Evolutionary conservation across 2,329 filamentous ascomycete genomes (phyloP).

Genomic region (Elsinoe batatas): DNA sequence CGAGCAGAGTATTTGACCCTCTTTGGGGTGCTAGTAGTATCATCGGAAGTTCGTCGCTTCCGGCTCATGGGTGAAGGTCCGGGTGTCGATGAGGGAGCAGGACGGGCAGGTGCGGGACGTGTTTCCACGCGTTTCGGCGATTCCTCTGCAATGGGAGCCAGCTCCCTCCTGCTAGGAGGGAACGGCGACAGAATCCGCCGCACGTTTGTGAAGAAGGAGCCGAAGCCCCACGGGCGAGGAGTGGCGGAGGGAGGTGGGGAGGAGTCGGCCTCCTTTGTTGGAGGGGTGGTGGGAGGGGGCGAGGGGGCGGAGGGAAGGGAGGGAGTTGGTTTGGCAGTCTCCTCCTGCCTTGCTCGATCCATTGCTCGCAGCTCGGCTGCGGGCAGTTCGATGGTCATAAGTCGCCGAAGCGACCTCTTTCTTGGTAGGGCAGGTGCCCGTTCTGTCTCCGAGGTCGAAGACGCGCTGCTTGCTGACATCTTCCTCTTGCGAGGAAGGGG

Average conservation of each 20-base stretch:
- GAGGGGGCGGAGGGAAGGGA: neutral
- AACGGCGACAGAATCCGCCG: conserved; percentile 11
- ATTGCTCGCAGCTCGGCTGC: neutral
- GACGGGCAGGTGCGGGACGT: neutral
- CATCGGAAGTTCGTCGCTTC: conserved; percentile 2
- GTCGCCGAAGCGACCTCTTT: conserved; percentile 12
- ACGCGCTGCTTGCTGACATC: conserved; percentile 7
- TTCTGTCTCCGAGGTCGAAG: conserved; percentile 7
- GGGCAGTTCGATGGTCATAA: conserved; percentile 10
- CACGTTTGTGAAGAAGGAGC: conserved; percentile 1
- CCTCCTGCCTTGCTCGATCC: conserved; percentile 5
- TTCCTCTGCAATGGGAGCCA: conserved; percentile 7
- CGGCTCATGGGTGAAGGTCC: neutral
- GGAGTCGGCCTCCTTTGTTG: neutral
- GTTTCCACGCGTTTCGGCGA: neutral
- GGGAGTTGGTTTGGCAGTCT: conserved; percentile 6
- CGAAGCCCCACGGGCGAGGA: conserved; percentile 8
- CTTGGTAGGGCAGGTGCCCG: neutral
- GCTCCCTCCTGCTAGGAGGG: conserved; percentile 7
- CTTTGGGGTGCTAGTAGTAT: conserved; percentile 8
- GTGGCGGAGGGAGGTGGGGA: neutral
- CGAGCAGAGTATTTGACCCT: conserved; percentile 4
- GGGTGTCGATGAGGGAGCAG: neutral
- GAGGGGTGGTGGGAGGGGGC: neutral
- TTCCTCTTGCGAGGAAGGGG: conserved; percentile 3